Evolutionary conservation across 495 filamentous ascomycete genomes (phyloP).

Genomic region (Cenococcum geophilum): DNA sequence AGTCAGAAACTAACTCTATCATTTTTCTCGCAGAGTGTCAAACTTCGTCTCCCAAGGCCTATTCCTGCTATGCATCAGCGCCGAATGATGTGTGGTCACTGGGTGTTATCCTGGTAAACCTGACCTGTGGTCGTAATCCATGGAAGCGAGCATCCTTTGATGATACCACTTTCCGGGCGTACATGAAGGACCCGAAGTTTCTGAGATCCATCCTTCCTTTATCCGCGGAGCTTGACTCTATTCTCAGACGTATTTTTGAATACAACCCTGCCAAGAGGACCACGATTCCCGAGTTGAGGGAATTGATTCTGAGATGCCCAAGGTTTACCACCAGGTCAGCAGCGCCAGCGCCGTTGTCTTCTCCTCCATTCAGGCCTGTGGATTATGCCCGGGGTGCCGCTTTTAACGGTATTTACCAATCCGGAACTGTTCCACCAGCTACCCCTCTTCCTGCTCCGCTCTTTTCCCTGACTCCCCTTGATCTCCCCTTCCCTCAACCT

Average conservation of each 20-base stretch:
- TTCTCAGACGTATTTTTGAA: slow-evolving; percentile 85
- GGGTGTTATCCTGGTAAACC: slow-evolving; percentile 93
- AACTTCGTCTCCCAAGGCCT: slow-evolving; percentile 69
- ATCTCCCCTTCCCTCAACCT: slow-evolving; percentile 24
- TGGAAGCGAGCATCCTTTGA: slow-evolving; percentile 93
- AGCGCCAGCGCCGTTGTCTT: slow-evolving; percentile 23
- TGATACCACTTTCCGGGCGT: slow-evolving; percentile 94
- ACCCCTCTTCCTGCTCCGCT: slow-evolving; percentile 24
- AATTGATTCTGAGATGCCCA: slow-evolving; percentile 68
- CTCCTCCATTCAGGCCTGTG: slow-evolving; percentile 29
- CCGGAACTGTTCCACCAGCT: slow-evolving; percentile 13
- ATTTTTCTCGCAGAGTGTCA: slow-evolving; percentile 68
- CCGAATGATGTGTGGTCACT: slow-evolving; percentile 98
- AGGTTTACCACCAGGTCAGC: slow-evolving; percentile 54
- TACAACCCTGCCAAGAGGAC: slow-evolving; percentile 80
- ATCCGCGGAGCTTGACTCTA: slow-evolving; percentile 81
- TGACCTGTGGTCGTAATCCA: slow-evolving; percentile 96
- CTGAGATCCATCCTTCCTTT: slow-evolving; percentile 88
- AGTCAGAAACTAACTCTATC: slow-evolving; percentile 21
- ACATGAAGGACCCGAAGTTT: slow-evolving; percentile 77
- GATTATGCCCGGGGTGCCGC: slow-evolving; percentile 29
- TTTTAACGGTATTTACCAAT: slow-evolving; percentile 26
- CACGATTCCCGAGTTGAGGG: slow-evolving; percentile 72
- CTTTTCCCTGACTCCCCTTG: slow-evolving; percentile 11
- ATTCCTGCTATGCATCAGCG: slow-evolving; percentile 78